Evolutionary conservation across 2,329 filamentous ascomycete genomes (phyloP).

Genomic region (Xylariaceae sp.): DNA sequence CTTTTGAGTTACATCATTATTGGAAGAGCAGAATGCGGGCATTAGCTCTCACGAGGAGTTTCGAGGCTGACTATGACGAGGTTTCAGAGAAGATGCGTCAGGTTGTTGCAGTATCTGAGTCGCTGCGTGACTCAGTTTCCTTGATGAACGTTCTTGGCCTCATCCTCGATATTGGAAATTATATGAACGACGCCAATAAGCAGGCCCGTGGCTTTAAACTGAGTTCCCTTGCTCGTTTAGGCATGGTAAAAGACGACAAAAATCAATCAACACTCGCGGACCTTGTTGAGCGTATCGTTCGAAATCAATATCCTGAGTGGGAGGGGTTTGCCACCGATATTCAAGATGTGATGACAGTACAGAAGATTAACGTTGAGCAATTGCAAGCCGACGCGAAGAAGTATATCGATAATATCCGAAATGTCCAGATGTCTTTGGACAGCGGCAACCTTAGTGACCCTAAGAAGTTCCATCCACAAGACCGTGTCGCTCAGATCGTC

Average conservation of each 20-base stretch:
- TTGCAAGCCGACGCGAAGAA: slow-evolving; percentile 84
- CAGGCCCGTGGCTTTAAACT: slow-evolving; percentile 98
- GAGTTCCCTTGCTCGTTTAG: slow-evolving; percentile 86
- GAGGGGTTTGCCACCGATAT: slow-evolving; percentile 89
- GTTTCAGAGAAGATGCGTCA: slow-evolving; percentile 84
- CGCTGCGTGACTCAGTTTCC: slow-evolving; percentile 86
- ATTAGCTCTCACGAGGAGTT: slow-evolving; percentile 80
- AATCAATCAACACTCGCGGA: slow-evolving; percentile 97
- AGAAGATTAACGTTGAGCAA: slow-evolving; percentile 96
- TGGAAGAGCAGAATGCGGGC: slow-evolving; percentile 98
- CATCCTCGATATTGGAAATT: slow-evolving; percentile 98
- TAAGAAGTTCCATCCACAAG: slow-evolving; percentile 97
- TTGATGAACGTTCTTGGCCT: slow-evolving; percentile 95
- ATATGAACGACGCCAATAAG: slow-evolving; percentile 99
- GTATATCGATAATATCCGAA: slow-evolving; percentile 94
- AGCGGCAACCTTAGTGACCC: slow-evolving; percentile 93
- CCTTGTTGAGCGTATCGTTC: slow-evolving; percentile 93
- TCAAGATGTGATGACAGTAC: slow-evolving; percentile 72
- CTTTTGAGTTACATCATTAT: slow-evolving; percentile 94
- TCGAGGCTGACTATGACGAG: slow-evolving; percentile 89
- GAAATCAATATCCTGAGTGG: slow-evolving; percentile 96
- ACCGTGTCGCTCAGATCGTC: slow-evolving; percentile 89
- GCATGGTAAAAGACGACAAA: slow-evolving; percentile 99
- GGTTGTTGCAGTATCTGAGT: slow-evolving; percentile 87
- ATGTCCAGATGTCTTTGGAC: slow-evolving; percentile 90